A percentile compares a stretch with the other conserved stretches of the same genome.
phyloP scores from a whole-genome alignment of 306 rosid species.

The Styphnolobium japonicum region DNA sequence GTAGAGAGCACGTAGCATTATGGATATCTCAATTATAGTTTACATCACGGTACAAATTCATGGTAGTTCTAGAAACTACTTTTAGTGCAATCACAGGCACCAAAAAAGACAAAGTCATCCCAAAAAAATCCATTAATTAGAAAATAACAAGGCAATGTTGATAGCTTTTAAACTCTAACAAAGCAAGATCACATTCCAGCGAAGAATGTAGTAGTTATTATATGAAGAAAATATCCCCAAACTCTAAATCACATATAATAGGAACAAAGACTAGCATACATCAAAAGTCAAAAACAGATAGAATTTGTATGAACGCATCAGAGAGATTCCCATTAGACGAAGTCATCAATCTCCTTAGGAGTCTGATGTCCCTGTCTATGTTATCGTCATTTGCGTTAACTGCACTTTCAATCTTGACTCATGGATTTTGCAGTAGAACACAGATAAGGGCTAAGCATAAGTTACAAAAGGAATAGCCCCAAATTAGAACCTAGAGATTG shows the following conservation, averaged over 20 bases:
- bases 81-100: too few species aligned
- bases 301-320: slow-evolving; percentile 15
- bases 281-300: not conserved
- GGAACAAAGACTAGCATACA: not conserved
- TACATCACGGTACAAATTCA: too few species aligned
- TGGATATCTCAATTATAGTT: too few species aligned
- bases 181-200: too few species aligned
- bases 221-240: not conserved
- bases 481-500: not conserved
- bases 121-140: too few species aligned
- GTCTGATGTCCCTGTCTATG: slow-evolving; percentile 70
- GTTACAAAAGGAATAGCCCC: not conserved
- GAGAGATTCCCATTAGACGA: slow-evolving; percentile 58
- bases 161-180: too few species aligned
- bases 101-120: too few species aligned
- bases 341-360: slow-evolving; percentile 39
- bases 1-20: too few species aligned
- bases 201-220: not conserved
- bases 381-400: slow-evolving; percentile 41
- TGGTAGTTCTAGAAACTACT: too few species aligned
- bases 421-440: not conserved
- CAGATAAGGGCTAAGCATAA: not conserved
- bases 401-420: not conserved
- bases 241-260: not conserved
- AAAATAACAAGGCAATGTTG: too few species aligned